Base-by-base conservation (phyloP, 352 stramenopile genomes). In the Phytophthora colocasiae region DNA sequence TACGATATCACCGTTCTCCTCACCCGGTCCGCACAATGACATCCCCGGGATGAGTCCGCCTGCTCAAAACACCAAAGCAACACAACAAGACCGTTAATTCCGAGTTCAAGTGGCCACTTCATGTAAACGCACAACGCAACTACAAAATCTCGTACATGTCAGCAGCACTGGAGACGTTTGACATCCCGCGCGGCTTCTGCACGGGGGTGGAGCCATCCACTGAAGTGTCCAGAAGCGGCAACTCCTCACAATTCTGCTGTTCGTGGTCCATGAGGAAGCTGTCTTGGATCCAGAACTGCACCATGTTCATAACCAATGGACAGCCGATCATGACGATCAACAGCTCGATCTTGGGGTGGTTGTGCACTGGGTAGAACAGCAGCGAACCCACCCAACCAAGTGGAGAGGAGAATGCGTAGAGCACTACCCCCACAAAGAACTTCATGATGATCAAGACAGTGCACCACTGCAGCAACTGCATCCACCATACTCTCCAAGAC, bases 211-310 rank as follows among this genome's bases (percentile, higher is more conserved):
- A n/a, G 34, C 26, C 40, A 6, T 55, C 26, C 19, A 26, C 31
- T 1, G 52, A 38, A 4, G 69, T 24, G n/a, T 63, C 34, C 32
- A 85, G 55, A 34, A 82, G 57, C 32, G 75, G 75, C 34, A 83
- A 63, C 8, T 75, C 60, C 45, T 85, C 72, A 15, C 44, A 59
- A 32, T 62, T 62, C 17, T 69, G 58, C 27, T 50, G 60, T 6
- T 57, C 55, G 43, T 79, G 72, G 63, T 93, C 77, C 72, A 87
- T 93, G 43, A 93, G 65, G 54, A 93, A 93, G 47, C 80, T 91
- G 53, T 93, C 85, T 54, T 91, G 85, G 69, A 91, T 86, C 86
- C 86, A 94, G 71, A 94, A 94, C 53, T 94, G 86, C 43, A 93
- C 78, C 78, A 91, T 90, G 69, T 94, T 94, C 84, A 94, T 92